Base-by-base conservation (phyloP, 164 flowering plant genomes). In the Liriodendron chinense region DNA sequence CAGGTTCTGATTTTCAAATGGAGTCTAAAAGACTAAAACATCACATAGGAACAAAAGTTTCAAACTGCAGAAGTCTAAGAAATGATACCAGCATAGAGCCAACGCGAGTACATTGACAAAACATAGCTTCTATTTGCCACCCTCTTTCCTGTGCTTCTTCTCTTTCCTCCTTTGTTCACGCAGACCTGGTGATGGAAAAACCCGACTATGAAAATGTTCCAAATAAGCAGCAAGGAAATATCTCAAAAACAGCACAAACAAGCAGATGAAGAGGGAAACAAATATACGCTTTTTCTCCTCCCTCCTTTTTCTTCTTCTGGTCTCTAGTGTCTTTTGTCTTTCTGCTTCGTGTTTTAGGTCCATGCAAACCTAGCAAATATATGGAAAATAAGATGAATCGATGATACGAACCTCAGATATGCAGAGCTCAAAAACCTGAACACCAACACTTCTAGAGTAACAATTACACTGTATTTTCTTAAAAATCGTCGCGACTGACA, bases 261-360 rank as follows among this genome's bases (percentile, higher is more conserved):
- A 57, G 26, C 28, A 66, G 63, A 25, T 12, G 0, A 64, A n/a
- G 61, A 6, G 12, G 53, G 0, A 23, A 43, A 47, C 21, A 64
- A 49, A 47, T 71, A 12, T 89, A 90, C 94, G 87, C 80, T 78
- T 91, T 77, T 90, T 93, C 81, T 87, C 89, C 34, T 89, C 88
- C 83, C 84, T 90, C 75, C 89, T 88, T 77, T 87, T 87, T 62
- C 83, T 85, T 77, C 80, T 86, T 57, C 80, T 65, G 69, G 72
- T 75, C 28, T 82, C 87, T 66, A 77, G 24, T 13, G 67, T 82
- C 64, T 77, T 84, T 57, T 82, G 80, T 73, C 84, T 89, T 56
- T 84, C 89, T 62, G 86, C 84, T 69, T 62, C 82, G 76, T 72
- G 87, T 75, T 87, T 87, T 53, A 83, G 67, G 76, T 86, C 87